Evolutionary conservation across 73 alveolate genomes (phyloP).

Genomic region (Blepharisma stoltei): DNA sequence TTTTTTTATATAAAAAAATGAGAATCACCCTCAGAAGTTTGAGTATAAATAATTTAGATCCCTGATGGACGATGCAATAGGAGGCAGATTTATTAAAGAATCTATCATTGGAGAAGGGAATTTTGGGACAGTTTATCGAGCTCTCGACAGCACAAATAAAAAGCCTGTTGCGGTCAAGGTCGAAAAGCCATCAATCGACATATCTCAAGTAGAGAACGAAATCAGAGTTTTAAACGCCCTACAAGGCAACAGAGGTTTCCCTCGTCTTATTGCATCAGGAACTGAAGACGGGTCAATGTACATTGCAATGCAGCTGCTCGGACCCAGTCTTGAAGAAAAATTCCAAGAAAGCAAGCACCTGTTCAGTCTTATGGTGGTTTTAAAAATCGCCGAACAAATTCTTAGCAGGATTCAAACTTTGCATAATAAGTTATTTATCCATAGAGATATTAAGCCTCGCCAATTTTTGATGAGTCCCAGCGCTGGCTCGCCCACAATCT

Average conservation of each 20-base stretch:
- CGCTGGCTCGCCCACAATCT: neutral
- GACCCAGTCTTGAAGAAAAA: neutral
- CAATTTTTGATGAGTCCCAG: neutral
- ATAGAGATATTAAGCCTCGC: slow-evolving; percentile 28
- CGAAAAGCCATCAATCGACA: neutral
- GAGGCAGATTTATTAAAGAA: neutral
- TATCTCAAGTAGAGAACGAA: slow-evolving; percentile 21
- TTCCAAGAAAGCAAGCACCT: neutral
- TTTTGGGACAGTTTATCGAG: slow-evolving; percentile 14
- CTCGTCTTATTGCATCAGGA: neutral
- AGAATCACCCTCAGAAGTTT: too few relatives aligned
- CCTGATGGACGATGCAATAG: too few relatives aligned
- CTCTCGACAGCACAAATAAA: neutral
- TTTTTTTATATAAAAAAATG: too few relatives aligned
- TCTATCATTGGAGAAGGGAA: slow-evolving; percentile 22
- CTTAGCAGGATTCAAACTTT: neutral
- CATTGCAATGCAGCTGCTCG: slow-evolving; percentile 7
- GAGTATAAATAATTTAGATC: too few relatives aligned
- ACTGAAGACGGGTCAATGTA: neutral
- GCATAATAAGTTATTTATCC: slow-evolving; percentile 3
- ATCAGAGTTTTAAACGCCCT: neutral
- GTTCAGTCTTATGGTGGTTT: neutral
- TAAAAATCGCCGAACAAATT: neutral
- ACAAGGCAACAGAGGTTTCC: slow-evolving; percentile 9
- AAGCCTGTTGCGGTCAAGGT: neutral